These are phyloP conservation scores for Clonostachys rosea DNA, from an alignment of 2,329 filamentous ascomycete genomes.

Conservation along the genomic window DNA sequence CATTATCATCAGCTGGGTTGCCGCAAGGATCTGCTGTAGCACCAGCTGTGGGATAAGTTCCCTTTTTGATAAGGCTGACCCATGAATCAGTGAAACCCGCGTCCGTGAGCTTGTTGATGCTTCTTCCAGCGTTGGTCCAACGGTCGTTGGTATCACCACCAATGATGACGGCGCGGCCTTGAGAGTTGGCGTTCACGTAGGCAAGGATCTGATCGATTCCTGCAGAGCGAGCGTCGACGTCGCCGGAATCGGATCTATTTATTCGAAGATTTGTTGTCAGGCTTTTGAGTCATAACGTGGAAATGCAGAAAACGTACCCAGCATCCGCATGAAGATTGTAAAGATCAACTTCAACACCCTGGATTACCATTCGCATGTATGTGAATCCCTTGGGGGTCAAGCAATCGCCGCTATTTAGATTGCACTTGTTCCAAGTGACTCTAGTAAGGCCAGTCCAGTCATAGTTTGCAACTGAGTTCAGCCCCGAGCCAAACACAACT, in stretches of 20 bases:
- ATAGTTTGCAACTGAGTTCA: constrained; percentile 60
- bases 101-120: constrained; percentile 42
- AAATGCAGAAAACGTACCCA: constrained; percentile 17
- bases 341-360: constrained; percentile 52
- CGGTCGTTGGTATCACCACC: constrained; percentile 63
- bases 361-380: constrained; percentile 54
- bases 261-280: neutral
- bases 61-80: constrained; percentile 47
- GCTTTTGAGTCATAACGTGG: neutral
- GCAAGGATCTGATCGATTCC: constrained; percentile 56
- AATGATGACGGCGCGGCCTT: constrained; percentile 57
- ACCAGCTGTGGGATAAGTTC: constrained; percentile 37
- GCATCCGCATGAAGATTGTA: constrained; percentile 68
- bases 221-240: constrained; percentile 48
- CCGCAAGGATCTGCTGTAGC: constrained; percentile 35
- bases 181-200: constrained; percentile 50
- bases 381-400: constrained; percentile 68
- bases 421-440: constrained; percentile 56
- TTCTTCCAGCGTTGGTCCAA: constrained; percentile 44
- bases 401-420: constrained; percentile 55
- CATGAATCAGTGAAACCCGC: constrained; percentile 54
- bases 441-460: constrained; percentile 51
- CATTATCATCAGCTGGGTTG: constrained; percentile 48
- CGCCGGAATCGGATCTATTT: constrained; percentile 37
- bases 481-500: constrained; percentile 55